These are phyloP conservation scores for Coccinonectria pachysandricola DNA, from an alignment of 2,329 filamentous ascomycete species.

Conservation along the genomic window DNA sequence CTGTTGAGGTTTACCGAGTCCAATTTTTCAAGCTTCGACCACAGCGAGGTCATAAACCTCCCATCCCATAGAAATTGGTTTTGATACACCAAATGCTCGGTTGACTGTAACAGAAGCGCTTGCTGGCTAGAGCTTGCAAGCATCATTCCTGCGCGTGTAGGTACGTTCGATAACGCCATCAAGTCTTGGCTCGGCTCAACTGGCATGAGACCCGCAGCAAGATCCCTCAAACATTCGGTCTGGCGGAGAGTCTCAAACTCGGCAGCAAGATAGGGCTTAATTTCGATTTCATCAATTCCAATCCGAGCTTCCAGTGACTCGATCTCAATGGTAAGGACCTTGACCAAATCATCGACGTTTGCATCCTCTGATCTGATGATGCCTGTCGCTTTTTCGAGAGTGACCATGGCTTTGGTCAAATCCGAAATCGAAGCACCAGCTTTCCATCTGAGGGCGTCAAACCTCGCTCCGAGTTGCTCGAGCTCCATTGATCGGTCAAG, in stretches of 20 bases:
- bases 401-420: conserved; percentile 41
- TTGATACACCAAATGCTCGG: conserved; percentile 36
- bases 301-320: conserved; percentile 37
- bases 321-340: conserved; percentile 41
- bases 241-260: conserved; percentile 51
- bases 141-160: conserved; percentile 24
- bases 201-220: conserved; percentile 1
- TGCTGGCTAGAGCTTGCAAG: conserved; percentile 24
- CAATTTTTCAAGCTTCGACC: conserved; percentile 44
- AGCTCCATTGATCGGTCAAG: conserved; percentile 40
- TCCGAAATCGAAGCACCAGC: conserved; percentile 40
- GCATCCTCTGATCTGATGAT: conserved; percentile 35
- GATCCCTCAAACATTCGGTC: conserved; percentile 31
- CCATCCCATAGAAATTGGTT: conserved; percentile 30
- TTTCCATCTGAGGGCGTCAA: conserved; percentile 52
- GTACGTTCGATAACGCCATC: conserved; percentile 36
- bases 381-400: conserved; percentile 45
- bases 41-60: conserved; percentile 33
- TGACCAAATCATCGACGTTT: conserved; percentile 37
- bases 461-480: conserved; percentile 45
- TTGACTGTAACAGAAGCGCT: conserved; percentile 33
- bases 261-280: conserved; percentile 39
- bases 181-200: conserved; percentile 26
- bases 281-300: conserved; percentile 29
- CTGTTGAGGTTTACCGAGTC: conserved; percentile 46